Evolutionary conservation across 352 stramenopile genomes (phyloP), one percentile per base, ranked within the genome.

Genomic region (Phytophthora cryptogea): DNA sequence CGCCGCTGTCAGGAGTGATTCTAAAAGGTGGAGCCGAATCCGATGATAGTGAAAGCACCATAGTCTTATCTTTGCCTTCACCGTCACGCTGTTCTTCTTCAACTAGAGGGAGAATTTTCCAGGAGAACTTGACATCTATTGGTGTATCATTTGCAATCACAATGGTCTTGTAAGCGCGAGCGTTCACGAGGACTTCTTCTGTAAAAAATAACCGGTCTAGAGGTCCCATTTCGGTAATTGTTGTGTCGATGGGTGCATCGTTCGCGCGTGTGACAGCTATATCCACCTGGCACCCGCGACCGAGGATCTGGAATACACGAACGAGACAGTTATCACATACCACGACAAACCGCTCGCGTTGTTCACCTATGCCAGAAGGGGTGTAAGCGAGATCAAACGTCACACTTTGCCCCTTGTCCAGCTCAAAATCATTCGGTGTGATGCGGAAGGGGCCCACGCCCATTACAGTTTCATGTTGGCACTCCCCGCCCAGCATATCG

Each of bases 291-390:
- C 78, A 92, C 1, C 83, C 76, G 6, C 80, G 76, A 8, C 85
- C 85, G 5, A 79, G 67, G 10, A 94, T 50, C 44, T 91, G 75
- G 37, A 92, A 92, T 0, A 83, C 60, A 4, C 77, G 81, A 33
- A 92, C 83, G 28, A 94, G 71, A 46, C 83, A 90, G 54, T 94
- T 94, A 72, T 94, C 81, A 49, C 83, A 94, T 20, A 94, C 81
- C 68, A 94, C 76, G 17, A 91, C 74, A 43, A 94, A 86, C 31
- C 82, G 78, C 30, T 80, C 72, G 11, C 76, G 70, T 44, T 84
- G 63, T 28, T 90, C 78, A 13, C 83, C 81, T 27, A 89, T 61
- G n/a, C 64, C 66, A 0, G 61, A 83, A 4, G 85, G 81, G 7
- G 72, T 62, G 39, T 89, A 94, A 20, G 68, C 52, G 9, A 94